Base-by-base conservation (phyloP, 2,329 filamentous ascomycete genomes). In the Cercospora beticola region DNA sequence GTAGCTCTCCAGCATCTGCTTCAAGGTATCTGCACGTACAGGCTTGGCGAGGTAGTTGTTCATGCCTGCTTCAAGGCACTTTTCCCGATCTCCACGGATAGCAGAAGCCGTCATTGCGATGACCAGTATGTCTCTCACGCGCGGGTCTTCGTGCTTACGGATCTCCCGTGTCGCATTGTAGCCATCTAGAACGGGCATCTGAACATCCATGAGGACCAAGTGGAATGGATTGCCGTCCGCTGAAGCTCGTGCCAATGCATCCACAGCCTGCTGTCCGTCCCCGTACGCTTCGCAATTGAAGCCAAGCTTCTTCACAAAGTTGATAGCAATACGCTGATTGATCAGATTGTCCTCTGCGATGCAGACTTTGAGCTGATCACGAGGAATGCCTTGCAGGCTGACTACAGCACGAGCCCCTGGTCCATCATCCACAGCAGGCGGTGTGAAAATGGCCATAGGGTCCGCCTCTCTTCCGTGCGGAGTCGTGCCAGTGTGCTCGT, bases 91-190 rank as follows among this genome's bases (percentile, higher is more conserved):
- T 18, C 94, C 94, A 78, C 95, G 92, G 70, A 98, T 98, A 3
- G 94, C 94, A 28, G 90, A 94, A 0, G 94, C 94, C 0, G 94
- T 98, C 94, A 98, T 97, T 65, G 94, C 94, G 74, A 98, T 97
- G 60, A 98, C 92, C n/a, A 97, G 84, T 1, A 96, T 88, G 72
- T 92, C 89, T 63, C 92, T 86, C 10, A 98, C 92, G 7, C 87
- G 86, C 40, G 93, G 90, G 68, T 93, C 87, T 0, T 87, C 79
- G 78, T 97, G 93, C 73, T 88, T 88, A 9, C 94, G 89, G 56
- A 97, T 88, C 67, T 93, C 86, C 72, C 91, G 90, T 0, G 94
- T 97, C 0, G 94, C 93, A 79, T 97, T 92, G 78, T 97, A 97
- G 5, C 94, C 94, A 78, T 97, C 94, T 8, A 97, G 86, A 3